Conservation (phyloP, 371 early-diverging fungal species). For the Mycotypha africana region DNA sequence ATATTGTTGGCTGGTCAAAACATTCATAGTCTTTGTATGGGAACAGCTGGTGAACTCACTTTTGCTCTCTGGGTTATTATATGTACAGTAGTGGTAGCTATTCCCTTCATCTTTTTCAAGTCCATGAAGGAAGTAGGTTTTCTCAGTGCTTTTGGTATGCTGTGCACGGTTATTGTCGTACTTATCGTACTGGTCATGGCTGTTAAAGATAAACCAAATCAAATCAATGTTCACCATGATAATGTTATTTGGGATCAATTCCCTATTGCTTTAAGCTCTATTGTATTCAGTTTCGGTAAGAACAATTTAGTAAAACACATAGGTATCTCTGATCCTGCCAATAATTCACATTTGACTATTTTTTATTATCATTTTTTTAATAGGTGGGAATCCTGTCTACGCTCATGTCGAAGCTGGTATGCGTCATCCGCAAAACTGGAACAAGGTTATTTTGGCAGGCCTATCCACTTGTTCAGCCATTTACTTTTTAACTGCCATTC, state of each 20-base stretch:
- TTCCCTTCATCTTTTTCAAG: constrained; percentile 67
- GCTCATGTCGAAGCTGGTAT: constrained; percentile 78
- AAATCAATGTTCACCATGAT: constrained; percentile 19
- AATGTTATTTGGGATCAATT: constrained; percentile 44
- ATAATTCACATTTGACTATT: neutral
- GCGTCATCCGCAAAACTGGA: constrained; percentile 72
- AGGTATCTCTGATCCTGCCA: too few relatives aligned
- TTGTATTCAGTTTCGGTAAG: constrained; percentile 53
- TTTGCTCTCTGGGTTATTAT: constrained; percentile 58
- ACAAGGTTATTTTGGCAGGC: constrained; percentile 63
- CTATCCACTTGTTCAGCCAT: constrained; percentile 64
- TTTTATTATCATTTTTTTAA: neutral
- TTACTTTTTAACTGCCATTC: constrained; percentile 69
- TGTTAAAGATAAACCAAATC: constrained; percentile 10
- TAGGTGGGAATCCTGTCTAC: constrained; percentile 30
- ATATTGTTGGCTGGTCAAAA: constrained; percentile 69
- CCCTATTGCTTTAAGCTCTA: constrained; percentile 58
- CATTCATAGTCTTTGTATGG: constrained; percentile 38
- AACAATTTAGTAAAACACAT: too few relatives aligned
- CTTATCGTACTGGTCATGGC: constrained; percentile 19
- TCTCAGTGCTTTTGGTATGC: constrained; percentile 28
- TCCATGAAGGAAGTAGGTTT: constrained; percentile 74
- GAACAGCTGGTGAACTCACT: constrained; percentile 26
- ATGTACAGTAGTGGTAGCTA: constrained; percentile 51
- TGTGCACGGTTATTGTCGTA: constrained; percentile 22